Evolutionary conservation across 2,329 filamentous ascomycete genomes (phyloP), one percentile per base, ranked within the genome.

Genomic region (Aspergillus ochraceoroseus): DNA sequence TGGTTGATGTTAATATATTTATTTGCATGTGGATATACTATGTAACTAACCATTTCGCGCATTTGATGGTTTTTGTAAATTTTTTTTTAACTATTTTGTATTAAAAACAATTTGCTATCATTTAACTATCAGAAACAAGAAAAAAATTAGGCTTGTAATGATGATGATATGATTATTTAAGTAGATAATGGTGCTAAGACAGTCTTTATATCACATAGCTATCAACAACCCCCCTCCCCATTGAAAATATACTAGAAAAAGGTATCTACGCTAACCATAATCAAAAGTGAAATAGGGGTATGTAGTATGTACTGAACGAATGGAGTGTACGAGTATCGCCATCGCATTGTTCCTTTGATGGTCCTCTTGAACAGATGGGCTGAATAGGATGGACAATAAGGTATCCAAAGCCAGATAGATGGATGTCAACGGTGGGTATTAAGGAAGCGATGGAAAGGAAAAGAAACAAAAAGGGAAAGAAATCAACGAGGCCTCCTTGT

Each of bases 201-300:
- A 43, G 35, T 17, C 35, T 11, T 31, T 39, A 39, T 33, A 34
- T 35, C 25, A 32, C 41, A 38, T 30, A 27, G 19, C 31, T n/a
- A 31, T 17, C 29, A 32, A 36, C n/a, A 26, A 5, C 20, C 32
- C 41, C 35, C 30, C 39, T 39, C 31, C 31, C 35, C 31, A n/a
- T n/a, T 35, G 31, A 35, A 32, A 31, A 35, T 28, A 27, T 43
- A 38, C 33, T 38, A 34, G 35, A 43, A 43, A 32, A 39, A 39
- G 41, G 35, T 39, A 43, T 43, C 41, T 43, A 43, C 35, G 35
- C 35, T 43, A 43, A 43, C 35, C 34, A 43, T 43, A 34, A 43
- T 43, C 30, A 43, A 43, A 34, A 34, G 35, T 30, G 37, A 35
- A 38, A 34, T 39, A 20, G 23, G 34, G 33, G 33, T 36, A 38